Percentiles rank a stretch among this genome's conserved stretches.
These are phyloP conservation scores for Zymoseptoria ardabiliae DNA, from an alignment of 2,329 filamentous ascomycete genomes.

Conservation along the genomic window DNA sequence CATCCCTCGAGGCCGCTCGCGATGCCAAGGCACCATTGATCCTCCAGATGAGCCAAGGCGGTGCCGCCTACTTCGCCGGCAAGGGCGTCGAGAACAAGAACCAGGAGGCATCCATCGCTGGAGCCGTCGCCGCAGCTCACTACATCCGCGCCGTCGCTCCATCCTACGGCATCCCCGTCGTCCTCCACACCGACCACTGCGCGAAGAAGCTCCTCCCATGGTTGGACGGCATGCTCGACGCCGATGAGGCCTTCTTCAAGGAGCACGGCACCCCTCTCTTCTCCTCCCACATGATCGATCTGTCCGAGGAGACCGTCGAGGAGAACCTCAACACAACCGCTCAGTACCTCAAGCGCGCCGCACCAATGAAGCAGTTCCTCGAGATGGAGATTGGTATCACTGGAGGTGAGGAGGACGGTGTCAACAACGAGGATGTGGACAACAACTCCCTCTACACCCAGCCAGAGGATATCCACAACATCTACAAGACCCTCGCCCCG, in stretches of 20 bases:
- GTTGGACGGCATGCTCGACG: slow-evolving; percentile 92
- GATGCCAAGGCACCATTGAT: slow-evolving; percentile 88
- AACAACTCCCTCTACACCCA: slow-evolving; percentile 97
- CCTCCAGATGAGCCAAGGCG: slow-evolving; percentile 88
- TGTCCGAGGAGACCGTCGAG: slow-evolving; percentile 83
- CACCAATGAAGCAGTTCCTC: slow-evolving; percentile 97
- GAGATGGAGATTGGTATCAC: slow-evolving; percentile 98
- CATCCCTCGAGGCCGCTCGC: slow-evolving; percentile 86
- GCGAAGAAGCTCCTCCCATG: slow-evolving; percentile 99
- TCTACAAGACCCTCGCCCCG: slow-evolving; percentile 75
- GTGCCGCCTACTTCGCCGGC: slow-evolving; percentile 57
- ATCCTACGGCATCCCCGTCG: slow-evolving; percentile 78
- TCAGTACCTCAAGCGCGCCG: slow-evolving; percentile 86
- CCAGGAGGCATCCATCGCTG: slow-evolving; percentile 83
- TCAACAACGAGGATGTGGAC: slow-evolving; percentile 97
- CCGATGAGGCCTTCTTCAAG: slow-evolving; percentile 94
- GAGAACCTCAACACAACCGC: slow-evolving; percentile 90
- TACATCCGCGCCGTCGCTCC: slow-evolving; percentile 87
- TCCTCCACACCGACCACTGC: slow-evolving; percentile 97
- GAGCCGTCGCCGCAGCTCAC: slow-evolving; percentile 81
- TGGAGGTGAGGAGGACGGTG: slow-evolving; percentile 93
- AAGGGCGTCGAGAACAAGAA: slow-evolving; percentile 72
- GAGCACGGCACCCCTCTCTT: slow-evolving; percentile 84
- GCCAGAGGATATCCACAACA: slow-evolving; percentile 88
- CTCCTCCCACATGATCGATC: slow-evolving; percentile 97